Percentiles rank a stretch among this genome's conserved stretches.
Evolutionary conservation across 2,329 filamentous ascomycete genomes (phyloP).

Genomic region (Dichotomopilus funicola): DNA sequence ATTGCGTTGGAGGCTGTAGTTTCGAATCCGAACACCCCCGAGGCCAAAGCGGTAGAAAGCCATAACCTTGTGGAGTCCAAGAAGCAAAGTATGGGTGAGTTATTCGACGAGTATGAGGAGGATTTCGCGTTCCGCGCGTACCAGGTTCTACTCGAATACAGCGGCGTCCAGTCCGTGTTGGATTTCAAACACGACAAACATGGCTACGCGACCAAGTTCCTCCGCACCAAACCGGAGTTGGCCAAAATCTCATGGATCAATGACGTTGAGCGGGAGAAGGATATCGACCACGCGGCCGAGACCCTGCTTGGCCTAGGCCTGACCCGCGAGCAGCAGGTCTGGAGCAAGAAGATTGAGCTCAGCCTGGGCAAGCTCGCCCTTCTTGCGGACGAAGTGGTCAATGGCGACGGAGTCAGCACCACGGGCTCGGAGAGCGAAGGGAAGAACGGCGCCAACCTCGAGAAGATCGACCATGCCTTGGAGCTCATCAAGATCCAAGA

Average conservation of each 20-base stretch:
- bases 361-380: slow-evolving; percentile 79
- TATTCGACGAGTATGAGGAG: slow-evolving; percentile 60
- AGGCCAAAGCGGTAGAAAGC: slow-evolving; percentile 33
- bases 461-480: slow-evolving; percentile 56
- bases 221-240: slow-evolving; percentile 64
- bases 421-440: slow-evolving; percentile 23
- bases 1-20: slow-evolving; percentile 35
- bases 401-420: slow-evolving; percentile 21
- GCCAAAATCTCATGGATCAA: slow-evolving; percentile 92
- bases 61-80: slow-evolving; percentile 40
- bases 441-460: slow-evolving; percentile 35
- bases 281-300: slow-evolving; percentile 66
- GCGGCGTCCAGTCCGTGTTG: slow-evolving; percentile 62
- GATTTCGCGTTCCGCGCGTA: slow-evolving; percentile 73
- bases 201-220: slow-evolving; percentile 68
- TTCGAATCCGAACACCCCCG: slow-evolving; percentile 29
- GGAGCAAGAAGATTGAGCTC: slow-evolving; percentile 90
- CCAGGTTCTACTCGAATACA: slow-evolving; percentile 63
- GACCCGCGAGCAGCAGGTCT: slow-evolving; percentile 68
- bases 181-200: slow-evolving; percentile 62
- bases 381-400: slow-evolving; percentile 50
- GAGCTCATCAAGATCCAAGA: slow-evolving; percentile 75
- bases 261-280: slow-evolving; percentile 69
- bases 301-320: slow-evolving; percentile 65
- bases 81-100: slow-evolving; percentile 40